Percentiles rank a stretch among this genome's conserved stretches.
Evolutionary conservation across 2,329 filamentous ascomycete species (phyloP).

Genomic region (Pyrenochaeta sp.): DNA sequence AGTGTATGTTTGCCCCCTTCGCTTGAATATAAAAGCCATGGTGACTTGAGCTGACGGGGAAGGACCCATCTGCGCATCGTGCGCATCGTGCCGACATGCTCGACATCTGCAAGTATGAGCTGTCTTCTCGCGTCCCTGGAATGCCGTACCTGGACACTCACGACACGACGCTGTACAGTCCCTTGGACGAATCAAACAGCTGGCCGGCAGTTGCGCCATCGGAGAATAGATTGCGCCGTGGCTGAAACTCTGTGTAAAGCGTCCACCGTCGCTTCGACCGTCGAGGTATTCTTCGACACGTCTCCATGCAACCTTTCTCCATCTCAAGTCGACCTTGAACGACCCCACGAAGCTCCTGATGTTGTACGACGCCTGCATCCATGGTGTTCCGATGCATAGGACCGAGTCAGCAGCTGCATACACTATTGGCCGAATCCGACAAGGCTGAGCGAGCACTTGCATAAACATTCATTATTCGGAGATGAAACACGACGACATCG

Average conservation of each 20-base stretch:
- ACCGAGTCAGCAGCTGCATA: conserved; percentile 2
- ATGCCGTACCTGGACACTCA: neutral
- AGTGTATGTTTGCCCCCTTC: too few species aligned
- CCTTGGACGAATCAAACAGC: neutral
- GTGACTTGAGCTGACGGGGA: too few species aligned
- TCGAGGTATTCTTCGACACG: neutral
- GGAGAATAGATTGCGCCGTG: conserved; percentile 3
- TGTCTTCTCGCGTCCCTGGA: neutral
- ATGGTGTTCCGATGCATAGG: neutral
- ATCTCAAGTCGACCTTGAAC: neutral
- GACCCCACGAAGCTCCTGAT: neutral
- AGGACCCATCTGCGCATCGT: too few species aligned
- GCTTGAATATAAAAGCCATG: too few species aligned
- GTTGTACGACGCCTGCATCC: neutral
- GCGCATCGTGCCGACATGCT: too few species aligned
- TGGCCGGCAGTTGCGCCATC: neutral
- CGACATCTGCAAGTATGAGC: neutral
- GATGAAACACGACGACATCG: conserved; percentile 4
- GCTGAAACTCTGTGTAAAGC: conserved; percentile 8
- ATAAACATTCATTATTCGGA: conserved; percentile 14
- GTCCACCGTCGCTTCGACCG: neutral
- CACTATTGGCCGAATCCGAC: neutral
- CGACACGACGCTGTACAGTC: neutral
- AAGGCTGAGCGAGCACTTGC: conserved; percentile 2
- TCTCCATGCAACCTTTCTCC: neutral